These are phyloP conservation scores for Metschnikowia continentalis DNA, from an alignment of 805 yeast genomes.

Conservation along the genomic window DNA sequence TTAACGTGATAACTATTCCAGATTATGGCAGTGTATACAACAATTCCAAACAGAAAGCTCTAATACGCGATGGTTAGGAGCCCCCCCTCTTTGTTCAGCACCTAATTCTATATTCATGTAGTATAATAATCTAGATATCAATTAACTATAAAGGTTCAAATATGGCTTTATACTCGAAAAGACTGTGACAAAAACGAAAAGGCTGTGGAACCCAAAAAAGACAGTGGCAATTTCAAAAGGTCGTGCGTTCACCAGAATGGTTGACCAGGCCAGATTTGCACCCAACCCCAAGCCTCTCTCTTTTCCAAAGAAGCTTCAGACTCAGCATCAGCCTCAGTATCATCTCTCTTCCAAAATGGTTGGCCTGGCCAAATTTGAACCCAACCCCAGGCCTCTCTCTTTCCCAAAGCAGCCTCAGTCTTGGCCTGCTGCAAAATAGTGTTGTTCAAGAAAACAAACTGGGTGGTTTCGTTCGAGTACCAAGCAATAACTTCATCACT, in stretches of 20 bases:
- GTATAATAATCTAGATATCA: no score
- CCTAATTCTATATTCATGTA: no score
- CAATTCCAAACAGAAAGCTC: no score
- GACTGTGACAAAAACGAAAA: no score
- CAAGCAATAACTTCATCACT: conserved; percentile 12
- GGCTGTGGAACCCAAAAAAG: no score
- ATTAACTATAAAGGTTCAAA: no score
- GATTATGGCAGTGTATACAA: no score
- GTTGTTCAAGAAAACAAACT: conserved; percentile 15
- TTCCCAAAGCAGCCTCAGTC: conserved; percentile 8
- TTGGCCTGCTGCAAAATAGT: conserved; percentile 16
- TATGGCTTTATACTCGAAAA: no score
- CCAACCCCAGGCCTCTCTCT: conserved; percentile 17
- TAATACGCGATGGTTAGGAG: no score
- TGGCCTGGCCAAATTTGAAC: conserved; percentile 11
- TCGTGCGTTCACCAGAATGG: conserved; percentile 10
- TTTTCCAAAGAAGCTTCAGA: neutral
- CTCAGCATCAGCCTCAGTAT: conserved; percentile 2
- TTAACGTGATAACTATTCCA: no score
- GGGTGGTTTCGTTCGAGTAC: conserved; percentile 10
- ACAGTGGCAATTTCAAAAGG: no score
- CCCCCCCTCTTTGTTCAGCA: no score
- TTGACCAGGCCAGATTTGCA: conserved; percentile 3
- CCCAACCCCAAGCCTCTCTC: neutral
- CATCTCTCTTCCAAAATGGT: conserved; percentile 13